Conservation (phyloP, 306 rosid species). For the Spatholobus suberectus region DNA sequence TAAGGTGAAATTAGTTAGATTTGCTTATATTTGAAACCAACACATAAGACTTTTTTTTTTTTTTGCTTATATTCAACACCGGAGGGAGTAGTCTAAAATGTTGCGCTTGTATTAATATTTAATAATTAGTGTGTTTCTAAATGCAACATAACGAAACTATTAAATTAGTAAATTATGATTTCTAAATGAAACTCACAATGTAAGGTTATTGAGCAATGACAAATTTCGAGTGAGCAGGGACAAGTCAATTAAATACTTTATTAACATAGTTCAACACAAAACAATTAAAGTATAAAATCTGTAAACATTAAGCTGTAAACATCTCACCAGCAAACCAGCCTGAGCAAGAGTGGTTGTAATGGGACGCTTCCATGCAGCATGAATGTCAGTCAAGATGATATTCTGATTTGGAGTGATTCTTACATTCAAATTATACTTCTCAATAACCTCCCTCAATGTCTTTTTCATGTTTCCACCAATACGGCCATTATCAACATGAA, state of each 20-base stretch:
- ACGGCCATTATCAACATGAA: slow-evolving; percentile 94
- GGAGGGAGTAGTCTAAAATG: not conserved
- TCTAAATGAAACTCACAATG: slow-evolving; percentile 9
- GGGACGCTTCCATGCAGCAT: slow-evolving; percentile 88
- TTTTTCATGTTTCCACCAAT: slow-evolving; percentile 85
- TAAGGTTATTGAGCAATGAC: not conserved
- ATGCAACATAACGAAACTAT: not conserved
- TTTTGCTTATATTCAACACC: too few species aligned
- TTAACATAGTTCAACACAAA: slow-evolving; percentile 13
- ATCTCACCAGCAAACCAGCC: slow-evolving; percentile 93
- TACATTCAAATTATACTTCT: slow-evolving; percentile 78
- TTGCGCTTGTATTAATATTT: not conserved
- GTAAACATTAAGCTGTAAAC: slow-evolving; percentile 30
- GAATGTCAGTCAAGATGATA: slow-evolving; percentile 86
- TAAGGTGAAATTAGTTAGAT: too few species aligned
- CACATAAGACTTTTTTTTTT: too few species aligned
- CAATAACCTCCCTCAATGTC: slow-evolving; percentile 87
- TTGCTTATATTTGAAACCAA: too few species aligned
- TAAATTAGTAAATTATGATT: slow-evolving; percentile 13
- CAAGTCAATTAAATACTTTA: slow-evolving; percentile 4
- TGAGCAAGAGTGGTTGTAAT: slow-evolving; percentile 87
- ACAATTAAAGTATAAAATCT: not conserved
- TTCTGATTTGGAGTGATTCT: slow-evolving; percentile 96
- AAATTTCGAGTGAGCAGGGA: not conserved
- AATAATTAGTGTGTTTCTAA: not conserved